Conservation (phyloP, 2,329 filamentous ascomycete genomes). For the Alternaria triticina region DNA sequence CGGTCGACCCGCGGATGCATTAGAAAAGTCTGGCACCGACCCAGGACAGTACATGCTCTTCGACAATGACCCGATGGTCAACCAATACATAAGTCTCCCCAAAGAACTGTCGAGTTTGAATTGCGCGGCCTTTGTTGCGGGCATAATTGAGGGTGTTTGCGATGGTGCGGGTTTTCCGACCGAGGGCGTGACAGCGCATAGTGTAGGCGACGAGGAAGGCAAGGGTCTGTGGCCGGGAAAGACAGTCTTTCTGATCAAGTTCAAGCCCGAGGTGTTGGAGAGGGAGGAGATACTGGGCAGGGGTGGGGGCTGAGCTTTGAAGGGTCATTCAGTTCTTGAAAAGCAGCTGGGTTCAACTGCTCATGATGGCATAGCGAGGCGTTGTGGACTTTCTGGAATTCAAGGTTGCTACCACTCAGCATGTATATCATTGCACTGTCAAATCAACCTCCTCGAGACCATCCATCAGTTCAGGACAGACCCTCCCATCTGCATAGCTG, state of each 20-base stretch:
- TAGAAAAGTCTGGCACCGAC: slow-evolving; percentile 86
- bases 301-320: slow-evolving; percentile 48
- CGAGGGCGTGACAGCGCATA: slow-evolving; percentile 83
- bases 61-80: slow-evolving; percentile 96
- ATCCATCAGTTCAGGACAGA: background rate
- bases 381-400: slow-evolving; percentile 6
- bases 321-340: background rate
- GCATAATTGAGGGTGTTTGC: slow-evolving; percentile 93
- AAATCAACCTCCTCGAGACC: background rate
- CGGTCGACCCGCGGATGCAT: slow-evolving; percentile 83
- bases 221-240: slow-evolving; percentile 84
- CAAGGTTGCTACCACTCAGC: background rate
- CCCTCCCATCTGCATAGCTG: background rate
- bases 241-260: slow-evolving; percentile 95
- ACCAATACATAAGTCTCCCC: slow-evolving; percentile 90
- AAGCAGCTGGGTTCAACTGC: background rate
- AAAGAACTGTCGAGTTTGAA: slow-evolving; percentile 96
- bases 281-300: slow-evolving; percentile 82
- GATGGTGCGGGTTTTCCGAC: slow-evolving; percentile 91
- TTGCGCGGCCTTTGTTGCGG: slow-evolving; percentile 93
- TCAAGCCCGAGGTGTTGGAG: slow-evolving; percentile 88
- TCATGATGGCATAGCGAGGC: slow-evolving; percentile 24
- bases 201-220: slow-evolving; percentile 59
- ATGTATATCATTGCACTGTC: background rate
- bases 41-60: slow-evolving; percentile 99